These are phyloP conservation scores for Rickenella mellea DNA, from an alignment of 768 basidiomycete species.

Conservation along the genomic window DNA sequence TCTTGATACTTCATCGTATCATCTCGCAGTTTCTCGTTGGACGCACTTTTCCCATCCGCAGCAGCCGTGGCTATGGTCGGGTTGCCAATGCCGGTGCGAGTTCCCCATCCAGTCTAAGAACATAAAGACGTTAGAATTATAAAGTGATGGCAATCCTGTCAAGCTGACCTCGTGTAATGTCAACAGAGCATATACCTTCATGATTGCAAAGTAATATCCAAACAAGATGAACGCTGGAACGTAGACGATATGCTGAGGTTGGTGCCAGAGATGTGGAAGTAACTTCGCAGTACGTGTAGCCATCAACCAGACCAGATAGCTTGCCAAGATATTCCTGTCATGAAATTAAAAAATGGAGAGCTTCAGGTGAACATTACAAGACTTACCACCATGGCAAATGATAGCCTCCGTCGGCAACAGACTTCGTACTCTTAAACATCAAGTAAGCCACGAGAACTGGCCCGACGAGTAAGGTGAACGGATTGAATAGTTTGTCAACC, in stretches of 20 bases:
- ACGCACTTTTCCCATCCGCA: slow-evolving; percentile 24
- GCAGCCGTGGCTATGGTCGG: slow-evolving; percentile 68
- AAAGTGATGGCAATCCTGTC: not conserved
- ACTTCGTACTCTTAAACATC: slow-evolving; percentile 70
- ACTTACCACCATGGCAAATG: slow-evolving; percentile 77
- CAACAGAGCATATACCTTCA: slow-evolving; percentile 88
- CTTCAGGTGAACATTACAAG: slow-evolving; percentile 1
- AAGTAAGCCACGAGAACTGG: slow-evolving; percentile 71
- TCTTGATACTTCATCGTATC: not conserved
- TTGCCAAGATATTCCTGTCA: slow-evolving; percentile 56
- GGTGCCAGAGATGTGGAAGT: slow-evolving; percentile 70
- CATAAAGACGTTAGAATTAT: not conserved
- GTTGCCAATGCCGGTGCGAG: slow-evolving; percentile 89
- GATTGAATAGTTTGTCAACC: slow-evolving; percentile 83
- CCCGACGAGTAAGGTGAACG: slow-evolving; percentile 78
- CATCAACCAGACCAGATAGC: slow-evolving; percentile 58
- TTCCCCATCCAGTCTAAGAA: slow-evolving; percentile 85
- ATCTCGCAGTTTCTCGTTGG: slow-evolving; percentile 10
- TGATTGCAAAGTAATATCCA: slow-evolving; percentile 90
- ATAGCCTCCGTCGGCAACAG: slow-evolving; percentile 59
- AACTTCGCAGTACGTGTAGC: slow-evolving; percentile 64
- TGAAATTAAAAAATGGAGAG: not conserved
- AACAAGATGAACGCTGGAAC: slow-evolving; percentile 85
- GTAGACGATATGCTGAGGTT: slow-evolving; percentile 68
- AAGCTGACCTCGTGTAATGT: slow-evolving; percentile 78